A percentile compares a stretch with the other conserved stretches of the same genome.
Evolutionary conservation across 129 eudicot species (phyloP).

Genomic region (Lactuca saligna): DNA sequence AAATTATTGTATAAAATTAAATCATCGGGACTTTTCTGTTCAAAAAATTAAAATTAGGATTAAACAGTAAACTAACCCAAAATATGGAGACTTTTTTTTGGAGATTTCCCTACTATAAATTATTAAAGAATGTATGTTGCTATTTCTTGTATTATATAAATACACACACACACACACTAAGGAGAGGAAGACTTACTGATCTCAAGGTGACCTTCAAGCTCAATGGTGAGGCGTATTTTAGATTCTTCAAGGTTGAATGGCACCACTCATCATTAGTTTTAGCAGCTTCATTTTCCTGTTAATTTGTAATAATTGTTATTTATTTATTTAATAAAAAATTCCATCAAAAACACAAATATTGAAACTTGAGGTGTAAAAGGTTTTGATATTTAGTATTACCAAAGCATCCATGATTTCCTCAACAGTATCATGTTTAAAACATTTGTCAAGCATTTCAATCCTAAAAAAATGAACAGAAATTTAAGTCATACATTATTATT

Average conservation of each 20-base stretch:
- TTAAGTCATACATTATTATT: too few species aligned
- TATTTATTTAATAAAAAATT: too few species aligned
- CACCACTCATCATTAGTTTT: conserved; percentile 67
- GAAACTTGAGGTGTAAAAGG: background rate
- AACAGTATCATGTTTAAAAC: conserved; percentile 79
- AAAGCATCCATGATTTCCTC: conserved; percentile 83
- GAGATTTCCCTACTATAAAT: too few species aligned
- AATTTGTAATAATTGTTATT: background rate
- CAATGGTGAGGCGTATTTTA: conserved; percentile 68
- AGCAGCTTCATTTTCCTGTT: conserved; percentile 69
- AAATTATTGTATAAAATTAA: too few species aligned
- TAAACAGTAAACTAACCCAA: too few species aligned
- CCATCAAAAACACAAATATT: background rate
- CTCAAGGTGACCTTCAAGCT: conserved; percentile 86
- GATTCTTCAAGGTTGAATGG: conserved; percentile 53
- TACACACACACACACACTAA: too few species aligned
- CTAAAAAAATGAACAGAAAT: conserved; percentile 31
- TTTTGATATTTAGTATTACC: conserved; percentile 33
- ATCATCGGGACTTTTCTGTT: too few species aligned
- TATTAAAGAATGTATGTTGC: too few species aligned
- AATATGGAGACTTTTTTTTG: too few species aligned
- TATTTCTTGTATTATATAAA: too few species aligned
- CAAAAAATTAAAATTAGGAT: too few species aligned
- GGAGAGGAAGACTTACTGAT: conserved; percentile 56
- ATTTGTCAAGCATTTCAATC: conserved; percentile 59